Percentiles rank a stretch among this genome's conserved stretches.
These are phyloP conservation scores for Trichoderma lentiforme DNA, from an alignment of 2,329 filamentous ascomycete genomes.

Conservation along the genomic window DNA sequence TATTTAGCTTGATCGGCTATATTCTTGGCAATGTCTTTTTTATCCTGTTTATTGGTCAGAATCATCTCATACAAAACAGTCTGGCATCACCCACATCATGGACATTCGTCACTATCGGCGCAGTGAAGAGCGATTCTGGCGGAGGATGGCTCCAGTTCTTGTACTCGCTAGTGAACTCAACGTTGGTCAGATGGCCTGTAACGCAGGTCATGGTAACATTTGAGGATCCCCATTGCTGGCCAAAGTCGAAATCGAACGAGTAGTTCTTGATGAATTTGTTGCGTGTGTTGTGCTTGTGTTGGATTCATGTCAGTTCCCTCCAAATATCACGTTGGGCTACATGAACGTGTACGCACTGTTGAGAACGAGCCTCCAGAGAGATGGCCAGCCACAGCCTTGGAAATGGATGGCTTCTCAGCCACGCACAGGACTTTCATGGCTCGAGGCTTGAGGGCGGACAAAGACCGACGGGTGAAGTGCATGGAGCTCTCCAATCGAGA, in stretches of 20 bases:
- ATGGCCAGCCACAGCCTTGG: conserved; percentile 88
- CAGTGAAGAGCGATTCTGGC: conserved; percentile 76
- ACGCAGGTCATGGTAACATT: conserved; percentile 93
- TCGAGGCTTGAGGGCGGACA: not conserved
- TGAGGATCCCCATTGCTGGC: conserved; percentile 73
- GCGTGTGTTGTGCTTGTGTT: conserved; percentile 60
- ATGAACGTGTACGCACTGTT: conserved; percentile 49
- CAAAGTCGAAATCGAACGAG: conserved; percentile 85
- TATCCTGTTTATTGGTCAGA: conserved; percentile 54
- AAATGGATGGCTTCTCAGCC: conserved; percentile 80
- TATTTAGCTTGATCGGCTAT: conserved; percentile 74
- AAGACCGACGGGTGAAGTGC: conserved; percentile 6
- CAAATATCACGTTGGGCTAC: not conserved
- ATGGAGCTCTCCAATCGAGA: not conserved
- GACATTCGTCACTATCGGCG: conserved; percentile 67
- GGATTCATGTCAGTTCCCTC: conserved; percentile 23
- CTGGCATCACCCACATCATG: conserved; percentile 50
- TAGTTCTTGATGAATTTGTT: conserved; percentile 91
- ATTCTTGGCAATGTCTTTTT: conserved; percentile 77
- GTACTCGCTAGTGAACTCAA: conserved; percentile 72
- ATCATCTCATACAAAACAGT: not conserved
- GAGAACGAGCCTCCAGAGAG: conserved; percentile 72
- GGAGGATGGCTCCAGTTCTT: conserved; percentile 79
- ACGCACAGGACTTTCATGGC: conserved; percentile 54
- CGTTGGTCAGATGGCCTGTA: conserved; percentile 77